These are phyloP conservation scores for Yarrowia bubula DNA, from an alignment of 805 yeast genomes.

Conservation along the genomic window DNA sequence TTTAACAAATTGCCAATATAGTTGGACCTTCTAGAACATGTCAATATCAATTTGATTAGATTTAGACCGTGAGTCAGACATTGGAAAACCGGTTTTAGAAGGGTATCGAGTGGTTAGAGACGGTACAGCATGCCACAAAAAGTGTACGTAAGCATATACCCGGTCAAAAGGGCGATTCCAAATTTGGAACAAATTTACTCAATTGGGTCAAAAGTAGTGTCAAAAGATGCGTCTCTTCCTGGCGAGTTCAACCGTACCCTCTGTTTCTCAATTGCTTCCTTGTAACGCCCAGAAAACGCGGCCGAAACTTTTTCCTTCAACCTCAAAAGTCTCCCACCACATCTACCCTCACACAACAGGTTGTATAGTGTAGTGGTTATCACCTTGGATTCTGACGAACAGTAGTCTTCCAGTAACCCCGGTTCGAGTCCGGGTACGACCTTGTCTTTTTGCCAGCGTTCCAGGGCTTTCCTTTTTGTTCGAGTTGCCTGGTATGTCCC, in stretches of 20 bases:
- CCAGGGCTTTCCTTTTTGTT: not conserved
- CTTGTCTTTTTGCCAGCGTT: not conserved
- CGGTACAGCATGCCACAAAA: too few species aligned
- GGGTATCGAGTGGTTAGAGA: too few species aligned
- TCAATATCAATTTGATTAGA: too few species aligned
- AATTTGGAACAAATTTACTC: too few species aligned
- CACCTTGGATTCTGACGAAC: slow-evolving; percentile 17
- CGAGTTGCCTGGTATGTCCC: too few species aligned
- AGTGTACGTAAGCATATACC: too few species aligned
- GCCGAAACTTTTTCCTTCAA: not conserved
- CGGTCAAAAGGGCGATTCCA: too few species aligned
- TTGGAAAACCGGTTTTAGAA: too few species aligned
- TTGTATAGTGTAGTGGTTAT: slow-evolving; percentile 23
- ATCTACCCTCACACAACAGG: not conserved
- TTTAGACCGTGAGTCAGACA: too few species aligned
- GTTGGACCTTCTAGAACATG: too few species aligned
- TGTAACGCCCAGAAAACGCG: not conserved
- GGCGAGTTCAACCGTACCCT: not conserved
- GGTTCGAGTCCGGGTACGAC: slow-evolving; percentile 25
- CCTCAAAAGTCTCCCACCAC: not conserved
- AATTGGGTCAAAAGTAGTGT: too few species aligned
- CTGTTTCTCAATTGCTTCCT: not conserved
- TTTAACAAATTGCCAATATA: too few species aligned
- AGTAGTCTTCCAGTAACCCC: slow-evolving; percentile 11
- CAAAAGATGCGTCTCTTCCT: not conserved